phyloP scores from a whole-genome alignment of 306 rosid species.

The Cicer arietinum region DNA sequence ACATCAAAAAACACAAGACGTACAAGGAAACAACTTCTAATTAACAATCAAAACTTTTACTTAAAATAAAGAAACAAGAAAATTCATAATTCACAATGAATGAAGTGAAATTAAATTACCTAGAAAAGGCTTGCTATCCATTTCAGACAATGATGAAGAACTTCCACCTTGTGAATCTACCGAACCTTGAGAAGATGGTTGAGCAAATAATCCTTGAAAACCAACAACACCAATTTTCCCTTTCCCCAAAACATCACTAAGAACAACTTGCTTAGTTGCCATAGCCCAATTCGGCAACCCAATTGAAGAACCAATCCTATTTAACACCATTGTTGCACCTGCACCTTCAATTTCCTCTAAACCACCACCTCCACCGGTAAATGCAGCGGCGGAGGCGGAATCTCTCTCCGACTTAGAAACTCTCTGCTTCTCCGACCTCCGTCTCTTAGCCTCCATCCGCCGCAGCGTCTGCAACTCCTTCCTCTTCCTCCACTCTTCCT shows the following conservation, averaged over 20 bases:
- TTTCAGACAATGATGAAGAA: conserved; percentile 80
- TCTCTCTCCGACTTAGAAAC: conserved; percentile 57
- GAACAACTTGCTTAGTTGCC: conserved; percentile 55
- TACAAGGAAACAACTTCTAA: conserved; percentile 20
- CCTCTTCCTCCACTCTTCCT: conserved; percentile 96
- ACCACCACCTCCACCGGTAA: conserved; percentile 3
- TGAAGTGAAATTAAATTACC: conserved; percentile 50
- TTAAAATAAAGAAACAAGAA: not conserved
- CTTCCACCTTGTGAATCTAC: conserved; percentile 82
- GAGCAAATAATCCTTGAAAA: conserved; percentile 53
- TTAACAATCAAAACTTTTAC: not conserved
- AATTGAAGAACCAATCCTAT: conserved; percentile 46
- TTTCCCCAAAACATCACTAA: conserved; percentile 50
- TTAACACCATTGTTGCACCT: conserved; percentile 42
- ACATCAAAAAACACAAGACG: not conserved
- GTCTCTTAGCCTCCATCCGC: conserved; percentile 84
- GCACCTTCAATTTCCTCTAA: conserved; percentile 55
- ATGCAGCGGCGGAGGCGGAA: not conserved
- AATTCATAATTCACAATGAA: not conserved
- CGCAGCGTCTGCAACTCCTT: conserved; percentile 89
- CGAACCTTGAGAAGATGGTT: conserved; percentile 71
- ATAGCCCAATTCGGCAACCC: conserved; percentile 53
- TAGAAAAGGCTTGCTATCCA: conserved; percentile 73
- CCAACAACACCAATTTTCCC: conserved; percentile 48
- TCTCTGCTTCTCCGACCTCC: conserved; percentile 90